Percentiles rank a stretch among this genome's conserved stretches.
Conservation (phyloP, 495 filamentous ascomycete genomes). For the Aspergillus bertholletiae region DNA sequence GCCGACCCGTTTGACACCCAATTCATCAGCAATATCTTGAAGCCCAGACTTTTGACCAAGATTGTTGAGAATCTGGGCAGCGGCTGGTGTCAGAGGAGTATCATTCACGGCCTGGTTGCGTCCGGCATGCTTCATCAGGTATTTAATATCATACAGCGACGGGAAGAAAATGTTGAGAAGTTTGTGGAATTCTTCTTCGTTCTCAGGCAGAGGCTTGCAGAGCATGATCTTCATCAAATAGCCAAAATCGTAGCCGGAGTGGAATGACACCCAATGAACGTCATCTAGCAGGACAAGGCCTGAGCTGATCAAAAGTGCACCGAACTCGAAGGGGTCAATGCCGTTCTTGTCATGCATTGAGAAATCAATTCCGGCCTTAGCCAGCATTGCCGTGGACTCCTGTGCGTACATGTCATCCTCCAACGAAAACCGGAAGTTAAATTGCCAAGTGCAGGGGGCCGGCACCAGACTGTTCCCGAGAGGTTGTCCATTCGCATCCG, state of each 20-base stretch:
- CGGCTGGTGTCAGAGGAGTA: slow-evolving; percentile 56
- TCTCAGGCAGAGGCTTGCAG: slow-evolving; percentile 73
- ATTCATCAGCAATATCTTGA: slow-evolving; percentile 88
- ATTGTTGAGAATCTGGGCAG: slow-evolving; percentile 66
- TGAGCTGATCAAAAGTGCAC: slow-evolving; percentile 82
- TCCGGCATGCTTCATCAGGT: slow-evolving; percentile 83
- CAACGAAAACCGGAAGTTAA: slow-evolving; percentile 96
- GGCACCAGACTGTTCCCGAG: slow-evolving; percentile 55
- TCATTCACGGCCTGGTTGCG: slow-evolving; percentile 60
- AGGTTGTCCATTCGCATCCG: slow-evolving; percentile 51
- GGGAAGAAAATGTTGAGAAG: slow-evolving; percentile 90
- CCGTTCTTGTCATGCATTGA: slow-evolving; percentile 74
- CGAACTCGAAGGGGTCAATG: slow-evolving; percentile 89
- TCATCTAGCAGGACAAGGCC: slow-evolving; percentile 86
- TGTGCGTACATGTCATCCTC: slow-evolving; percentile 96
- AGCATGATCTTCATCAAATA: slow-evolving; percentile 92
- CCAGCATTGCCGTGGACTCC: slow-evolving; percentile 83
- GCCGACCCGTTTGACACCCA: slow-evolving; percentile 83
- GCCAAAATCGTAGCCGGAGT: slow-evolving; percentile 98
- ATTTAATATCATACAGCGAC: slow-evolving; percentile 91
- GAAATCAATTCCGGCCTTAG: slow-evolving; percentile 87
- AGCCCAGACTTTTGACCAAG: slow-evolving; percentile 84
- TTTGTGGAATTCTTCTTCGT: slow-evolving; percentile 81
- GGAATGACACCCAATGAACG: slow-evolving; percentile 94
- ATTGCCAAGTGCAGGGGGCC: slow-evolving; percentile 91